Base-by-base conservation (phyloP, 1,284 basidiomycete species). In the Heliocybe sulcata region DNA sequence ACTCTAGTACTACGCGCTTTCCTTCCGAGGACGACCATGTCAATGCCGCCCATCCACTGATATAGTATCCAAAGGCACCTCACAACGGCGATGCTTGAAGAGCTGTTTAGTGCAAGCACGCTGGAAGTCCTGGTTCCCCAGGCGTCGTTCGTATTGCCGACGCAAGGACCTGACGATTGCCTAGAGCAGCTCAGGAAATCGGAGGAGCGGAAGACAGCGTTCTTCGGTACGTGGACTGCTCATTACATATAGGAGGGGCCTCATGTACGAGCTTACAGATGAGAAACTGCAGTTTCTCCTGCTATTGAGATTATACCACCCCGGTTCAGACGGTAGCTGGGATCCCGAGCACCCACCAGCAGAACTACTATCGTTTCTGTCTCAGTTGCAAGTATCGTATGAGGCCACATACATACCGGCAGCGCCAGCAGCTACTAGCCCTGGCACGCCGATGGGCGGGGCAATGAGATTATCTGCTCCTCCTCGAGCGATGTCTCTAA, bases 341-440 rank as follows among this genome's bases (percentile, higher is more conserved):
- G 69, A 77, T 54, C 65, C 67, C 2, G 60, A 67, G 6, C 61
- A 71, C 29, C 85, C 86, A 16, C 83, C 88, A 2, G 62, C 73
- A 9, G 60, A 74, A 19, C 69, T 92, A 20, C 72, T 89, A 16
- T 72, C 80, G 1, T 85, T 90, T 63, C 72, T 93, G 25, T 72
- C 82, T 0, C 85, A 87, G 63, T 68, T 89, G 2, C 87, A 94
- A 69, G 73, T 93, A 22, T 83, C 90, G 1, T 77, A 92, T 45
- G 90, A 92, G 48, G 87, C 90, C 0, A 83, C 83, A 1, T 94
- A 93, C 66, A 89, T 94, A 35, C 84, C 90, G 74, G 70, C 47
- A 56, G 51, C 52, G 33, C 58, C 51, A 57, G 51, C 48, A 6
- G 59, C 60, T 49, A 6, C 47, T 3, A 6, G 9, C 47, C 31